Evolutionary conservation across 2,329 filamentous ascomycete genomes (phyloP).

Genomic region (Diaporthe ilicicola): DNA sequence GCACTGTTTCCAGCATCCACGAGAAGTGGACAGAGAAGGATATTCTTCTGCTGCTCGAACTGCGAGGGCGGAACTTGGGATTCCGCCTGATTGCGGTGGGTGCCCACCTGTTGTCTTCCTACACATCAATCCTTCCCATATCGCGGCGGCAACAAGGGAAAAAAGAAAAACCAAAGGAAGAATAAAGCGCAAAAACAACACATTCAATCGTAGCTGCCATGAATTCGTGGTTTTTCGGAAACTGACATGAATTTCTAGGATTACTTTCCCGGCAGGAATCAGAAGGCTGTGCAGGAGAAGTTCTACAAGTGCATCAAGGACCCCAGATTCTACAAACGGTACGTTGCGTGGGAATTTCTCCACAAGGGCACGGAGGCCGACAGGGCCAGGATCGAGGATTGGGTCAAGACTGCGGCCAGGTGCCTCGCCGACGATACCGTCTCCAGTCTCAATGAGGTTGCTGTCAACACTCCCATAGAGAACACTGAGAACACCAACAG

Average conservation of each 20-base stretch:
- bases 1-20: not conserved
- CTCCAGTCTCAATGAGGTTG: not conserved
- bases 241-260: not conserved
- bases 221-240: too few relatives aligned
- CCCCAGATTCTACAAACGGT: too few relatives aligned
- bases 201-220: too few relatives aligned
- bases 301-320: slow-evolving; percentile 9
- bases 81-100: not conserved
- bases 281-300: not conserved
- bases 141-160: too few relatives aligned
- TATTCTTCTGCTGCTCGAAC: not conserved
- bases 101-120: not conserved
- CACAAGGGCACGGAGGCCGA: not conserved
- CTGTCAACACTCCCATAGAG: not conserved
- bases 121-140: not conserved
- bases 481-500: not conserved
- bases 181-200: too few relatives aligned
- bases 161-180: not conserved
- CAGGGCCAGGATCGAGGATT: not conserved
- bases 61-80: not conserved
- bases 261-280: not conserved
- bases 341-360: too few relatives aligned
- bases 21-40: not conserved
- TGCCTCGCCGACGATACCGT: not conserved
- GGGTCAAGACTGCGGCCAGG: not conserved